Base-by-base conservation (phyloP, 768 basidiomycete species). In the Podaxis rugospora region DNA sequence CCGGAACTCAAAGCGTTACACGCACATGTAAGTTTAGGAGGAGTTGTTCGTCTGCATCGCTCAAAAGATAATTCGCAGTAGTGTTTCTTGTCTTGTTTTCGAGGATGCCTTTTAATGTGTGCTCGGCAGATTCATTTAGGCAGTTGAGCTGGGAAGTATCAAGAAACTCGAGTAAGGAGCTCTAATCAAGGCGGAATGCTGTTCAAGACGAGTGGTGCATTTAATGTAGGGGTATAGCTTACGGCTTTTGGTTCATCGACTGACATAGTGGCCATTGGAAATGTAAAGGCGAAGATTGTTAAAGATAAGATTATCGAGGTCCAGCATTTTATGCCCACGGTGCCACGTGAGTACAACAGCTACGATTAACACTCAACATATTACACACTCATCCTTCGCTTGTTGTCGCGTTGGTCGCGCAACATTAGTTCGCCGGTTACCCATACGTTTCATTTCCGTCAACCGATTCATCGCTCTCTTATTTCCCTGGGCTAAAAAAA, bases 381-480 rank as follows among this genome's bases (percentile, higher is more conserved):
- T 87, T 58, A 93, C 84, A 79, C 95, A 95, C 69, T 98, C 96
- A 61, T 94, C 92, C 75, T 90, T 89, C 11, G 96, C 95, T 69
- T 98, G 86, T 70, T 95, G 90, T 60, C 96, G 83, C 18, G 96
- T 98, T 37, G 96, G 95, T 63, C 95, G 85, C 16, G 87, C 86
- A 54, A 87, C 82, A 64, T 90, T 88, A 50, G 81, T 80, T 64
- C 89, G 83, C 73, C 90, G 93, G 71, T 86, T 87, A 10, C 92
- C 91, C 77, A 86, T 83, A 35, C 92, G 87, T 73, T 97, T 97
- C 82, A 98, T 89, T 74, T 98, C 95, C 27, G 95, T 96, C 69
- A 98, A 75, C 35, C 96, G 85, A 65, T 85, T 90, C 95, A 97
- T 98, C 4, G 96, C 96, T 39, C 95, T 88, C 74, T 94, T 95